Conservation (phyloP, 305 asterid genomes). For the Fraxinus latifolia region DNA sequence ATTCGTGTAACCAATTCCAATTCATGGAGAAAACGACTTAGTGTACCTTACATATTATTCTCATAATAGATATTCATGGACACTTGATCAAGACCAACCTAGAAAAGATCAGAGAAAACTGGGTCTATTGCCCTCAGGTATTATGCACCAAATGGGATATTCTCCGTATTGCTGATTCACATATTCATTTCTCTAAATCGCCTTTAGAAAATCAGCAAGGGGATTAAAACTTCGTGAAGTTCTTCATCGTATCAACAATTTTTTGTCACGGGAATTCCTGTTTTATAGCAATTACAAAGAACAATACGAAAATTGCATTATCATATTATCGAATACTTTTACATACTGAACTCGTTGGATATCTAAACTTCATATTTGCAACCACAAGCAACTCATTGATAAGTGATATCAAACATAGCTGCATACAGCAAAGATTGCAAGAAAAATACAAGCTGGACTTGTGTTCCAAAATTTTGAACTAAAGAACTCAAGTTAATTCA, state of each 20-base stretch:
- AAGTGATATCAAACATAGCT: background rate
- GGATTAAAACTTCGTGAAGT: background rate
- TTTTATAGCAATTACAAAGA: background rate
- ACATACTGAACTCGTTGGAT: background rate
- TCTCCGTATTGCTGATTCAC: background rate
- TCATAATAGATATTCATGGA: background rate
- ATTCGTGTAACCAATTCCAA: background rate
- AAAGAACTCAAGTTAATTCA: slow-evolving; percentile 12
- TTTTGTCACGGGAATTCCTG: background rate
- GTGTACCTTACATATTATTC: background rate
- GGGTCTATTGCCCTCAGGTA: background rate
- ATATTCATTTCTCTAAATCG: background rate
- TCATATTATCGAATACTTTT: background rate
- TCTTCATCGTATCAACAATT: background rate
- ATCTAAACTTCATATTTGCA: slow-evolving; percentile 1
- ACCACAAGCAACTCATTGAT: background rate
- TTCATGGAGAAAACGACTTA: background rate
- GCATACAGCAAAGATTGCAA: background rate
- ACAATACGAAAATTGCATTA: background rate
- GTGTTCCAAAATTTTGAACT: background rate
- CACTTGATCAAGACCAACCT: background rate
- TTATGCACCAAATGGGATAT: background rate
- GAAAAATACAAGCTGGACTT: background rate
- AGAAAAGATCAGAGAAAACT: background rate
- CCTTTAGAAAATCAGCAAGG: background rate